Base-by-base conservation (phyloP, 768 basidiomycete species). In the Xerocomellus intermedius region DNA sequence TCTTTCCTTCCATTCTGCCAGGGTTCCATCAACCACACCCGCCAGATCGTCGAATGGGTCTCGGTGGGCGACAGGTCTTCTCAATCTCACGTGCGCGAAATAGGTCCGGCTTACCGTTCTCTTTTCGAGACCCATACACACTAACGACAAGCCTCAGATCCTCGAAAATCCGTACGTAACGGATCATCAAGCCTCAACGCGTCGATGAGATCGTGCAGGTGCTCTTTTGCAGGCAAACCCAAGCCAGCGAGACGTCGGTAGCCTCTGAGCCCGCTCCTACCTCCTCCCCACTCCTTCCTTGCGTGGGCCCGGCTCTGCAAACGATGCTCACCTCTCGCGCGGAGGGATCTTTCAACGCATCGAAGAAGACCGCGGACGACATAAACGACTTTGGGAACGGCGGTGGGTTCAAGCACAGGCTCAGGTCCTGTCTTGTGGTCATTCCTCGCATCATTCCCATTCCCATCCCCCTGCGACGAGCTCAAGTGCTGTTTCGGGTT, bases 321-420 rank as follows among this genome's bases (percentile, higher is more conserved):
- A 43, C 42, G 64, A 68, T 8, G 45, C 61, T 0, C 63, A 64
- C 35, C 78, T 89, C 46, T 78, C 84, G 2, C 80, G 82, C 9
- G 72, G 74, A n/a, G 91, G 94, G 48, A 82, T 91, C 28, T 80
- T 91, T 65, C 85, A 87, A 55, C 86, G 92, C 13, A 93, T 96
- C 60, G 92, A 96, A 69, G 93, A 95, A 62, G 94, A 95, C 69
- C 79, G 93, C 2, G 94, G 95, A 64, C 82, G 94, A 58, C 94
- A 95, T 65, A 96, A 96, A 28, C 38, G 45, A 14, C 45, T 47
- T 21, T 32, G 45, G 4, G 52, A 54, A 21, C 45, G 52, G 26
- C 45, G 52, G 7, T 47, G 52, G 45, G 52, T 54, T 9, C 52
- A 54, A 19, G 52, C 45, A 5, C 52, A 54, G 24, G 39, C 52